Evolutionary conservation across 106 monocot genomes (phyloP), one percentile per base, ranked within the genome.

Genomic region (Agapanthus africanus): DNA sequence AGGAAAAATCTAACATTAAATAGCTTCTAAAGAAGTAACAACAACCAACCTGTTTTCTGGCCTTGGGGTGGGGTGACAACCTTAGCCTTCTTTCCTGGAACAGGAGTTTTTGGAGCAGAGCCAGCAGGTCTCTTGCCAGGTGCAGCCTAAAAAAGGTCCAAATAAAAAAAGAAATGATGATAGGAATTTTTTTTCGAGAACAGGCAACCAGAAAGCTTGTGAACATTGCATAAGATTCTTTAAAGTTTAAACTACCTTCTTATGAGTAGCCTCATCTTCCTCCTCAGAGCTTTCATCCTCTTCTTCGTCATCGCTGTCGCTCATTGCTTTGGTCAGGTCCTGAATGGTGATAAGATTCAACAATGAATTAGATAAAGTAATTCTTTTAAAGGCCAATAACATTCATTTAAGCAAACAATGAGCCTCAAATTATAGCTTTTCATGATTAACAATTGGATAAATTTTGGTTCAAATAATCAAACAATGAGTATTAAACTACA

Each of bases 231-330:
- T n/a, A n/a, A n/a, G n/a, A n/a, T n/a, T n/a, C n/a, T n/a, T n/a
- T n/a, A n/a, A n/a, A n/a, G n/a, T n/a, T n/a, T n/a, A 44, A 44
- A 16, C 35, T 27, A 81, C 84, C 67, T 81, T 85, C 37, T 81
- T 42, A 38, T 74, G 81, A 31, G 78, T 78, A 16, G 35, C 71
- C 34, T 81, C 84, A 30, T 69, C 69, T 37, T 79, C 88, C 62
- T 66, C 66, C 49, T 56, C 74, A 21, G 50, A 63, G 19, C 63
- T 67, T 0, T 74, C 80, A 59, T 86, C 83, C 1, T 76, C 82
- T 6, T 70, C 76, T 9, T 73, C 42, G 42, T 44, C 82, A 14
- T 87, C 91, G 1, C 73, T 70, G 4, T 82, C 77, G 54, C 69
- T 51, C 52, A 69, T 74, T 0, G 35, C 73, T 61, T 3, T 40